Percentiles rank a stretch among this genome's conserved stretches.
These are phyloP conservation scores for Rhodomyrtus psidioides DNA, from an alignment of 441 rosid genomes.

Conservation along the genomic window DNA sequence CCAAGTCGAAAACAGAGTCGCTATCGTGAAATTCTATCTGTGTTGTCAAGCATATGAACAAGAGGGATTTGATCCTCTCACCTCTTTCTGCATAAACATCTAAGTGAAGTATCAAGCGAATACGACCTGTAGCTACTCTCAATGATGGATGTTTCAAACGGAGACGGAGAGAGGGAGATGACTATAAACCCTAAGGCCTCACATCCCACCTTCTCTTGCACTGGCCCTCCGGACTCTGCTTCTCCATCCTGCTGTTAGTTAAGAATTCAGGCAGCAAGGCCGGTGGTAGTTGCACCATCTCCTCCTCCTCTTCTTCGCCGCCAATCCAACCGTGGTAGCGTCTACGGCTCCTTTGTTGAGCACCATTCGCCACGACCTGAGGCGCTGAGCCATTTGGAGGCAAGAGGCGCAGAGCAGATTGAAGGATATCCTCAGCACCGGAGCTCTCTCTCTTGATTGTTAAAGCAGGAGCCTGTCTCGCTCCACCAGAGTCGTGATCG, in stretches of 20 bases:
- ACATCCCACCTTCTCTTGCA: slow-evolving; percentile 20
- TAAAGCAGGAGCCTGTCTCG: not conserved
- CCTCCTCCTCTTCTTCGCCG: slow-evolving; percentile 7
- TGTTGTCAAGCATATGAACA: not conserved
- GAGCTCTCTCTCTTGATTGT: not conserved
- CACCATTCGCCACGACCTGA: not conserved
- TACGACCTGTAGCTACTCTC: not conserved
- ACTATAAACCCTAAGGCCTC: slow-evolving; percentile 12
- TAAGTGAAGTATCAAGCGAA: not conserved
- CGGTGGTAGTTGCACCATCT: slow-evolving; percentile 13
- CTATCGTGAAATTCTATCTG: not conserved
- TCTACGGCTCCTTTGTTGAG: not conserved
- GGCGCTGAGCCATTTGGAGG: not conserved
- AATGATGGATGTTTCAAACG: too few relatives aligned
- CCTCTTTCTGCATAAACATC: not conserved
- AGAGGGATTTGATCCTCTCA: not conserved
- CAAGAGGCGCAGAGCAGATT: not conserved
- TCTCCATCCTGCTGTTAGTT: not conserved
- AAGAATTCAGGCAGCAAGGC: slow-evolving; percentile 10
- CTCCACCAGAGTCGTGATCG: not conserved
- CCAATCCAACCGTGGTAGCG: slow-evolving; percentile 31
- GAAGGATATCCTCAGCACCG: not conserved
- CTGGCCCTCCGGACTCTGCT: not conserved
- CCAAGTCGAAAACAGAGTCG: not conserved
- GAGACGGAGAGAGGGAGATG: too few relatives aligned